Conservation (phyloP, 2,329 filamentous ascomycete genomes). For the Capronia epimyces region DNA sequence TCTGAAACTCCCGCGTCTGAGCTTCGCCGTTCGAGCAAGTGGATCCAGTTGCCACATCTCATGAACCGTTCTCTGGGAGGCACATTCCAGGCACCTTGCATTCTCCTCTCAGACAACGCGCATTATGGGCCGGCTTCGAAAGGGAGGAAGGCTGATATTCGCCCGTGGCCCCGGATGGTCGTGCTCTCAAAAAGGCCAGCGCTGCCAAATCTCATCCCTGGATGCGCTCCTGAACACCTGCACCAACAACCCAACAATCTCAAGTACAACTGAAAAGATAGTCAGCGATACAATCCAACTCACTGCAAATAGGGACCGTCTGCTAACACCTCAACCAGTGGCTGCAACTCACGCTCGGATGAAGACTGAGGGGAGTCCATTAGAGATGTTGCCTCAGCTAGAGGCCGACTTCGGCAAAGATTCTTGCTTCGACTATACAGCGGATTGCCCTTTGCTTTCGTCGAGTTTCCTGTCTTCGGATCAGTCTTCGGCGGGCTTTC, state of each 20-base stretch:
- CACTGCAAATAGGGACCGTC: not conserved
- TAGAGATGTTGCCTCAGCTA: conserved; percentile 15
- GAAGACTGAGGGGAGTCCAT: conserved; percentile 14
- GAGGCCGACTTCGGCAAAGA: conserved; percentile 17
- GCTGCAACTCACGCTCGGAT: not conserved
- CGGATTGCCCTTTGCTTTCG: conserved; percentile 21
- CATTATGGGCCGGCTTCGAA: conserved; percentile 8
- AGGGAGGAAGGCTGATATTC: conserved; percentile 6
- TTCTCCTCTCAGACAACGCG: conserved; percentile 24
- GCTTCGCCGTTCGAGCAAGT: conserved; percentile 9
- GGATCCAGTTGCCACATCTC: conserved; percentile 14
- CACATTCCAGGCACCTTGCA: conserved; percentile 27
- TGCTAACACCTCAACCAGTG: conserved; percentile 4
- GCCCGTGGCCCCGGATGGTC: not conserved
- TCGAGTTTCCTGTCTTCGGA: conserved; percentile 25
- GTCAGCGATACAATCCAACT: not conserved
- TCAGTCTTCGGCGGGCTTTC: conserved; percentile 9
- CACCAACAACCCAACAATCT: not conserved
- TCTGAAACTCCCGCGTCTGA: conserved; percentile 18
- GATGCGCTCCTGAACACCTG: not conserved
- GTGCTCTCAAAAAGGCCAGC: not conserved
- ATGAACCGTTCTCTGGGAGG: conserved; percentile 13
- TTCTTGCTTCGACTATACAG: conserved; percentile 13
- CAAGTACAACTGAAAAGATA: not conserved
- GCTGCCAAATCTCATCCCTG: not conserved